Base-by-base conservation (phyloP, 345 rosid genomes). In the Citropsis articulata region DNA sequence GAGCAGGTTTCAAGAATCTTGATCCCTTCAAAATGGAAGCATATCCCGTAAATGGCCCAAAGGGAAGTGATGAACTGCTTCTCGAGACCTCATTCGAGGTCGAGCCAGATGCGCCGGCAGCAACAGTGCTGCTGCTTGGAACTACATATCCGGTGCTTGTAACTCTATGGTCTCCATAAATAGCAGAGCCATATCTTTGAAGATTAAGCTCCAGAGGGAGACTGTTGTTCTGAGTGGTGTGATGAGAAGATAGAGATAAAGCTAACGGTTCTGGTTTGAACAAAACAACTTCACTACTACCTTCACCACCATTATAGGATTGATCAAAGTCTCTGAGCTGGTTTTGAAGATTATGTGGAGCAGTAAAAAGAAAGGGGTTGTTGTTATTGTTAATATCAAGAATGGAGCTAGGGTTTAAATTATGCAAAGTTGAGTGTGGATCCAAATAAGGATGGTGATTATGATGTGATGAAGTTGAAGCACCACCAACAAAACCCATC, bases 1-100 rank as follows among this genome's bases (percentile, higher is more conserved):
- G 97, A 0, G 98, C 94, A 5, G 98, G 98, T 83, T 86, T 93
- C 87, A 95, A 81, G 81, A 95, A 95, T 75, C 90, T 92, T 6
- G 98, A 95, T 53, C 91, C 98, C 71, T 89, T 90, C 67, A 95
- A 79, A 74, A 95, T 86, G 77, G 92, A 91, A 71, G 95, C 88
- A 65, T 95, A 92, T 2, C 97, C 98, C 2, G 95, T 91, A 74
- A 93, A 95, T 0, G 97, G 94, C 45, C 95, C 93, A 1, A 89
- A 86, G 24, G 95, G 98, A 6, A 83, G 85, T 9, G 89, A 79
- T 53, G 57, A 53, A 6, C 22, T 53, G 81, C 88, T 84, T 81
- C 94, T 88, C 0, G 91, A 84, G 2, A 75, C 87, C 68, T 84
- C 90, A 31, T 85, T 82, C 6, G 87, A 77, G 35, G 87, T 72